Conservation (phyloP, 345 rosid species). For the Erysimum cheiranthoides region DNA sequence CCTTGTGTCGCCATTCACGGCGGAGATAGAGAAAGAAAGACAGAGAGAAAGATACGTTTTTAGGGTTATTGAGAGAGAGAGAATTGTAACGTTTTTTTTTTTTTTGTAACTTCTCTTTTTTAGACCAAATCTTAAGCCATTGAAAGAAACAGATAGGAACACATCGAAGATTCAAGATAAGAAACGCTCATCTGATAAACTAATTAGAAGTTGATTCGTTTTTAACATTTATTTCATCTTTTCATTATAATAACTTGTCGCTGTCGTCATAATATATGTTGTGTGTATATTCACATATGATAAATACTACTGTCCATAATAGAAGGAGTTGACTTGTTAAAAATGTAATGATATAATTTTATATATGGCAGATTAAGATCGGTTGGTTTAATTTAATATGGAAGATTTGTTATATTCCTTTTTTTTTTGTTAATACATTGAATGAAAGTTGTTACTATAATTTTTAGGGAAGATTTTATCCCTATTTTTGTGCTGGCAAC, state of each 20-base stretch:
- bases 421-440: no score
- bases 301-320: neutral
- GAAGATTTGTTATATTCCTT: neutral
- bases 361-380: neutral
- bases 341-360: neutral
- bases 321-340: neutral
- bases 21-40: constrained; percentile 21
- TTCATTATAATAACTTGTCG: neutral
- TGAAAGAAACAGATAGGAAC: constrained; percentile 26
- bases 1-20: constrained; percentile 44
- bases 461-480: neutral
- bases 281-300: neutral
- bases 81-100: constrained; percentile 9
- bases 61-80: no score
- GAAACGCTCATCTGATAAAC: constrained; percentile 17
- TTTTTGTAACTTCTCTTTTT: constrained; percentile 21
- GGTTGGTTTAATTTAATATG: neutral
- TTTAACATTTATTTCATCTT: neutral
- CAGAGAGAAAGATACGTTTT: constrained; percentile 18
- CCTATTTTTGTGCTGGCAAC: neutral
- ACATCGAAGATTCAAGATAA: constrained; percentile 19
- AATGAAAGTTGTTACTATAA: neutral
- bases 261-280: neutral
- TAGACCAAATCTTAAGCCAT: constrained; percentile 15
- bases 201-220: constrained; percentile 13